Evolutionary conservation across 2,329 filamentous ascomycete species (phyloP), one percentile per base, ranked within the genome.

Genomic region (Colletotrichum melonis): DNA sequence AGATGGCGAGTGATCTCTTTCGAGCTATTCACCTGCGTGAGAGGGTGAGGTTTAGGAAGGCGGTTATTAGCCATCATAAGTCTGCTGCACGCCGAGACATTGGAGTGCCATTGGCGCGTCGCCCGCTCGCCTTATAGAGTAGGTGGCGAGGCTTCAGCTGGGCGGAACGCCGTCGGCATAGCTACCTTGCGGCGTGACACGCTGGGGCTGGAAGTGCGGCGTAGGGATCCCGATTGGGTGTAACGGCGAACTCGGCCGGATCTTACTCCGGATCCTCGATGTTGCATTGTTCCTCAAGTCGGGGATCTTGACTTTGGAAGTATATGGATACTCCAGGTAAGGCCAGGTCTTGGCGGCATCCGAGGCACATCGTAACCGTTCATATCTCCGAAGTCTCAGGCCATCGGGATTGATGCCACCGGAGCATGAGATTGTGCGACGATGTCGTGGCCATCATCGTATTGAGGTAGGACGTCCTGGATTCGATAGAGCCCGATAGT

Each of bases 141-240:
- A 59, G 30, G 28, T 63, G 58, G 24, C 5, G 38, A 32, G 14
- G 35, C 19, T 46, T 35, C 38, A 14, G 6, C 35, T 46, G 56
- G 42, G 32, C 66, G 54, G 65, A 32, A 32, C 59, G 66, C 69
- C 66, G 24, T 56, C 58, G 69, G 69, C 42, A 38, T 66, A 58
- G 54, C 58, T 69, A 7, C 2, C 4, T 6, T 24, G 52, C 8
- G 19, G 22, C 28, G 38, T 63, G 12, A 38, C 19, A 63, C 54
- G n/a, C 8, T 5, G 5, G n/a, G 22, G 19, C n/a, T 22, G 11
- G 19, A 30, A 49, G n/a, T 56, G 14, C 8, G 24, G 63, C 14
- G 6, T 24, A 8, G 58, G 32, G 9, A 5, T n/a, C 4, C 12
- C 46, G 1, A 26, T 8, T 35, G 58, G 28, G 5, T 16, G 42